phyloP scores from a whole-genome alignment of 1,139 yeast genomes.

The Protomyces lactucae-debilis region DNA sequence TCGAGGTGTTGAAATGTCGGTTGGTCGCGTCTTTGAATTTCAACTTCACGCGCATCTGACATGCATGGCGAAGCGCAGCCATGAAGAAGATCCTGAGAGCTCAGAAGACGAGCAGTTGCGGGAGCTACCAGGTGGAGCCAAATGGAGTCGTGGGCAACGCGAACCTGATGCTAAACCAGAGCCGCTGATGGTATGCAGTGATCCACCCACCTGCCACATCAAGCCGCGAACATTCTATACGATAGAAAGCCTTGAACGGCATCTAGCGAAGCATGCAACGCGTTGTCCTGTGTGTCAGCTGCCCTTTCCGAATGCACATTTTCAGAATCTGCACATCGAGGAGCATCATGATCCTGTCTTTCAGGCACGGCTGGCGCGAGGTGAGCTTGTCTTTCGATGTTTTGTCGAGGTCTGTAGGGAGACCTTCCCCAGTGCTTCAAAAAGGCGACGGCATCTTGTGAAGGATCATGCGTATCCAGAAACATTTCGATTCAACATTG shows the following conservation, averaged over 20 bases:
- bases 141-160: not conserved
- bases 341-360: constrained; percentile 54
- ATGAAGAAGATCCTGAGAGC: not conserved
- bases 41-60: no score
- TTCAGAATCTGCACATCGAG: constrained; percentile 48
- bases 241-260: constrained; percentile 18
- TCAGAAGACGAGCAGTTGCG: not conserved
- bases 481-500: constrained; percentile 16
- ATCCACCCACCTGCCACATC: constrained; percentile 33
- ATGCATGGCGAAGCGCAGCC: not conserved
- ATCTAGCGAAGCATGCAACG: constrained; percentile 32
- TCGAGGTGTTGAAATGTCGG: no score
- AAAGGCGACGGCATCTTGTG: constrained; percentile 6
- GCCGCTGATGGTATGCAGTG: constrained; percentile 29
- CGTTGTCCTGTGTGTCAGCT: constrained; percentile 46
- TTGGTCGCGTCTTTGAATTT: not conserved
- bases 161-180: not conserved
- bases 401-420: constrained; percentile 1
- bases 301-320: constrained; percentile 44
- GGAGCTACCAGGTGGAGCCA: not conserved
- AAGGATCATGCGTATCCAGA: constrained; percentile 10
- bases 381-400: constrained; percentile 35
- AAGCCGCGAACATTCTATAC: constrained; percentile 30
- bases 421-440: not conserved
- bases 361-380: constrained; percentile 42